phyloP scores from a whole-genome alignment of 202 grass and related monocot genomes.

The Schoenoplectus tabernaemontani region DNA sequence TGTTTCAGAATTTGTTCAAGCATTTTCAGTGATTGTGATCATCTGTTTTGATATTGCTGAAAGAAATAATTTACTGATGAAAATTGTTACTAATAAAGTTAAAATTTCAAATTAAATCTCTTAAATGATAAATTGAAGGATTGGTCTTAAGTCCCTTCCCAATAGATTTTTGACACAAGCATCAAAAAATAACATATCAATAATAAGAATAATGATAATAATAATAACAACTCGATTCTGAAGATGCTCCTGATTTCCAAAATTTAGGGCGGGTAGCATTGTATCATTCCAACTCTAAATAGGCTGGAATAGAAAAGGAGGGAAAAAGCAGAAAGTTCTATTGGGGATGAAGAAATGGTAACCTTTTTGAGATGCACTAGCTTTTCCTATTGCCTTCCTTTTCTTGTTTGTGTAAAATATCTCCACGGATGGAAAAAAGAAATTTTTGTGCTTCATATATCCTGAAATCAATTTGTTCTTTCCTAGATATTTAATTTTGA shows the following conservation, averaged over 20 bases:
- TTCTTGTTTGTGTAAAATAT: too few relatives aligned
- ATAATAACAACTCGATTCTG: background rate
- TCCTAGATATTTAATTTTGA: too few relatives aligned
- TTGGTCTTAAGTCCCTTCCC: background rate
- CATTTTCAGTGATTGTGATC: background rate
- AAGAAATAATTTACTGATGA: background rate
- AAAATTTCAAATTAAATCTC: background rate
- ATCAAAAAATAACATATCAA: too few relatives aligned
- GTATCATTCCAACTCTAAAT: background rate
- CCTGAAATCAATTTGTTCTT: too few relatives aligned
- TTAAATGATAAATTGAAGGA: background rate
- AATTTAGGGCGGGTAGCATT: background rate
- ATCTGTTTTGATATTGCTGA: background rate
- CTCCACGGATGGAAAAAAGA: too few relatives aligned
- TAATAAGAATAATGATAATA: too few relatives aligned
- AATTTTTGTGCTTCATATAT: too few relatives aligned
- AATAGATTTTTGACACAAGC: background rate
- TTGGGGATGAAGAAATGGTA: too few relatives aligned
- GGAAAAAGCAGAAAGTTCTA: too few relatives aligned
- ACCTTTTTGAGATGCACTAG: too few relatives aligned
- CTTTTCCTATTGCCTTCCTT: too few relatives aligned
- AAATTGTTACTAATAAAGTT: background rate
- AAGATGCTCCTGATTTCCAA: background rate
- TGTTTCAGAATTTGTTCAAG: constrained; percentile 28
- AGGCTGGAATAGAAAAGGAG: too few relatives aligned